Conservation (phyloP, 1,139 yeast genomes). For the Lodderomyces pseudojiufengensis region DNA sequence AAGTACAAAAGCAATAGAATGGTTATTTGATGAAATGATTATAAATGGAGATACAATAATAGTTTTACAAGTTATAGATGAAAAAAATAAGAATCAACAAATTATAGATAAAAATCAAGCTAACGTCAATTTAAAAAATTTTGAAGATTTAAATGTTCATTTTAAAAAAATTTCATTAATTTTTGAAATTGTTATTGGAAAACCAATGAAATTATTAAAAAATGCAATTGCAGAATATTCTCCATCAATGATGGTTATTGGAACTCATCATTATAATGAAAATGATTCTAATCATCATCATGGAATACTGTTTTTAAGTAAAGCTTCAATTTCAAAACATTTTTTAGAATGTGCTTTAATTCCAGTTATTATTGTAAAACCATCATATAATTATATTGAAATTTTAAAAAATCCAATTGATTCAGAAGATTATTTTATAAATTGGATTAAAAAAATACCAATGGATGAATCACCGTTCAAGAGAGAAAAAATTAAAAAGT, state of each 20-base stretch:
- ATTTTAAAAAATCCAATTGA: slow-evolving; percentile 23
- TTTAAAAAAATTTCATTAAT: slow-evolving; percentile 50
- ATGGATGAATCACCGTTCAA: slow-evolving; percentile 13
- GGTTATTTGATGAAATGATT: slow-evolving; percentile 64
- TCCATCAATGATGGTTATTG: slow-evolving; percentile 65
- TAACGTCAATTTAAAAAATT: slow-evolving; percentile 33
- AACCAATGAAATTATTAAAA: slow-evolving; percentile 52
- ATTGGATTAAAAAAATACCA: slow-evolving; percentile 24
- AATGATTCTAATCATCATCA: slow-evolving; percentile 25
- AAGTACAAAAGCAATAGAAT: slow-evolving; percentile 56
- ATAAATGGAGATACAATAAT: slow-evolving; percentile 64
- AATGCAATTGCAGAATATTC: slow-evolving; percentile 57
- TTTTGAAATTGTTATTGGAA: slow-evolving; percentile 61
- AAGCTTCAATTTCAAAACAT: slow-evolving; percentile 53
- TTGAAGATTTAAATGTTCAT: slow-evolving; percentile 47
- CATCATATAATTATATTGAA: slow-evolving; percentile 42
- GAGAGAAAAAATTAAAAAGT: slow-evolving; percentile 4
- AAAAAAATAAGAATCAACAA: slow-evolving; percentile 21
- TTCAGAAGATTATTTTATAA: slow-evolving; percentile 27
- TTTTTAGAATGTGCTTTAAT: slow-evolving; percentile 65
- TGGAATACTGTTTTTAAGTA: slow-evolving; percentile 39
- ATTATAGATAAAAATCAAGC: slow-evolving; percentile 30
- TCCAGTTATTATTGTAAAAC: slow-evolving; percentile 67
- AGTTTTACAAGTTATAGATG: slow-evolving; percentile 57
- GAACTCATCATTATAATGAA: slow-evolving; percentile 44